Percentiles rank a stretch among this genome's conserved stretches.
Evolutionary conservation across 2,329 filamentous ascomycete species (phyloP).

Genomic region (Pseudogymnoascus sp.): DNA sequence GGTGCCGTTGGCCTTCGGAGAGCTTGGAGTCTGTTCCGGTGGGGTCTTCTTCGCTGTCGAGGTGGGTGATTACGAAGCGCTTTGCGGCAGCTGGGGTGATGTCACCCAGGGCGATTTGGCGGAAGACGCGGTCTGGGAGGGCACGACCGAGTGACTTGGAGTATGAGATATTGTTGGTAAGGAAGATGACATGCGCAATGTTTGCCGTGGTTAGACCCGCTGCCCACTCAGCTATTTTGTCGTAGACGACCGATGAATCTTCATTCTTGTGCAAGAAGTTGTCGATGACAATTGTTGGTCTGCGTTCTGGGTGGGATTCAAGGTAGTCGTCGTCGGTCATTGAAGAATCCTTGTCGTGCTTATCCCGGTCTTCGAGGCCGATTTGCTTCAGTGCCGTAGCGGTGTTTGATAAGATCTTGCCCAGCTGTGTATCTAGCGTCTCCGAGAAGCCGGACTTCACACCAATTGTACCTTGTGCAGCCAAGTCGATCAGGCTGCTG

Average conservation of each 20-base stretch:
- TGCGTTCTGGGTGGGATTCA: constrained; percentile 75
- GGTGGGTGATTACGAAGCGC: constrained; percentile 76
- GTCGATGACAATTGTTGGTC: constrained; percentile 81
- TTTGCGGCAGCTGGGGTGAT: constrained; percentile 80
- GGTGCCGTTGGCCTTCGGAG: constrained; percentile 23
- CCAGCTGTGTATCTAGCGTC: constrained; percentile 78
- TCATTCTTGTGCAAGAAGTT: constrained; percentile 80
- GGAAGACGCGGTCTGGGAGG: constrained; percentile 84
- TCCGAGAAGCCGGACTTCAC: constrained; percentile 93
- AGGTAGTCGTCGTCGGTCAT: constrained; percentile 79
- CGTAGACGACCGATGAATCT: constrained; percentile 56
- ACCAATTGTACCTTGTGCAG: constrained; percentile 86
- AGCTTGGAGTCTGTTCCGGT: constrained; percentile 23
- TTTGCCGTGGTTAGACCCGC: constrained; percentile 78
- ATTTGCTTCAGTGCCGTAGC: constrained; percentile 70
- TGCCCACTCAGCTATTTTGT: constrained; percentile 83
- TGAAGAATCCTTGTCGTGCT: constrained; percentile 62
- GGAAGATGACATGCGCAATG: constrained; percentile 86
- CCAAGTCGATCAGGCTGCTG: constrained; percentile 84
- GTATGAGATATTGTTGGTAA: constrained; percentile 83
- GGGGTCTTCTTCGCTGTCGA: constrained; percentile 41
- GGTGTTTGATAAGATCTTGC: constrained; percentile 82
- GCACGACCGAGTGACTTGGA: constrained; percentile 80
- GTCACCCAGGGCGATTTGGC: constrained; percentile 76
- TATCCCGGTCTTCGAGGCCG: constrained; percentile 59